Conservation (phyloP, 441 rosid genomes). For the Arabidopsis lyrata region DNA sequence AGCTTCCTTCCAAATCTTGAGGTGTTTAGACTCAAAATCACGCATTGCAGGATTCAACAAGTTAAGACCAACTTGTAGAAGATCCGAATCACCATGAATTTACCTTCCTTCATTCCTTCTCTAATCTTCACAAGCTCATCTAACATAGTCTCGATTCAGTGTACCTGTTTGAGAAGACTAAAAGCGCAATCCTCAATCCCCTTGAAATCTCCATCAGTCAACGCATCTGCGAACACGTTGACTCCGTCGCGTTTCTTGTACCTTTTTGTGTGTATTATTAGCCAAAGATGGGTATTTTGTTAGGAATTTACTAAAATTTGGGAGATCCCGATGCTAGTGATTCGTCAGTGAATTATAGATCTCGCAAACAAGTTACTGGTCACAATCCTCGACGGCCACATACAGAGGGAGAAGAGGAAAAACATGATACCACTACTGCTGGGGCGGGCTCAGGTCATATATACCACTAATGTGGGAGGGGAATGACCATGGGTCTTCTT, state of each 20-base stretch:
- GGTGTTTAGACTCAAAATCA: no score
- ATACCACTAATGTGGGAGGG: no score
- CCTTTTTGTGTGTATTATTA: no score
- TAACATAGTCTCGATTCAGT: not conserved
- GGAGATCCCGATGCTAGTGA: not conserved
- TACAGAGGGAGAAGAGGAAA: no score
- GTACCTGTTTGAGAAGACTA: not conserved
- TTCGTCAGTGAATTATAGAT: not conserved
- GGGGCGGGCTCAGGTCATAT: no score
- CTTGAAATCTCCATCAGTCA: no score
- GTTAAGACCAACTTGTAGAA: not conserved
- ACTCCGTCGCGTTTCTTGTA: no score
- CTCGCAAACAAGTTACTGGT: slow-evolving; percentile 18
- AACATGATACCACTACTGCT: no score
- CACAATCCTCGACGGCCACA: not conserved
- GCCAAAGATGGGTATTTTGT: slow-evolving; percentile 17
- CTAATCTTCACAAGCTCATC: not conserved
- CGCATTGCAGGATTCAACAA: no score
- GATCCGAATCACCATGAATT: not conserved
- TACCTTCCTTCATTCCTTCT: not conserved
- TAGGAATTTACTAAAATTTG: slow-evolving; percentile 20
- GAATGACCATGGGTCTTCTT: not conserved
- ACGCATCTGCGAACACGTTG: no score
- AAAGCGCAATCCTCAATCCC: not conserved
- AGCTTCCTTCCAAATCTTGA: no score